Evolutionary conservation across 768 basidiomycete genomes (phyloP).

Genomic region (Boletus subcaerulescens): DNA sequence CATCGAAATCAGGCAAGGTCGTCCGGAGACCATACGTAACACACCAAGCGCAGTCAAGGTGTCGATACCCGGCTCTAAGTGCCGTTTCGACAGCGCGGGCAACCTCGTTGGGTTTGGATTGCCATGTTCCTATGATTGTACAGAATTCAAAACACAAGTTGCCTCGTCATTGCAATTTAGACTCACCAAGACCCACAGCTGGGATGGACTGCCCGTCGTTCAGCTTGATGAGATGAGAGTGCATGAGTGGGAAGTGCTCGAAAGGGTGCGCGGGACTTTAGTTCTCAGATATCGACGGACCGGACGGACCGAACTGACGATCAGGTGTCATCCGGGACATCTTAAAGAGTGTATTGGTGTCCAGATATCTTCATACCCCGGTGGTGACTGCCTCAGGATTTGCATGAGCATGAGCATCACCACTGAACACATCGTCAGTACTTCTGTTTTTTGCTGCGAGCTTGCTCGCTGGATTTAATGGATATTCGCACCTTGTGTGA

Average conservation of each 20-base stretch:
- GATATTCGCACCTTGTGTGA: not conserved
- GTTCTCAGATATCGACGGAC: conserved; percentile 9
- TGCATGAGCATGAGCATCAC: not conserved
- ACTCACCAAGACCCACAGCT: conserved; percentile 54
- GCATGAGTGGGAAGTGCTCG: conserved; percentile 23
- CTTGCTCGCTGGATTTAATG: not conserved
- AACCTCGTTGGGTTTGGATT: conserved; percentile 72
- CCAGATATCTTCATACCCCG: not conserved
- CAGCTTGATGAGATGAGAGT: conserved; percentile 51
- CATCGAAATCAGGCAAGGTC: conserved; percentile 10
- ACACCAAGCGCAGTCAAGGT: conserved; percentile 67
- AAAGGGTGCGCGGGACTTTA: conserved; percentile 1
- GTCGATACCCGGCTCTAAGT: conserved; percentile 74
- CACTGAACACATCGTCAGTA: not conserved
- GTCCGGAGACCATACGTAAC: conserved; percentile 3
- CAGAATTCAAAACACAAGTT: not conserved
- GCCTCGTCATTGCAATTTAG: conserved; percentile 21
- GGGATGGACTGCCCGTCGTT: conserved; percentile 60
- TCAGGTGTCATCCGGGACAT: not conserved
- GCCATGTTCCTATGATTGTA: conserved; percentile 66
- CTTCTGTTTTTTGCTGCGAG: not conserved
- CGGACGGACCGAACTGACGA: conserved; percentile 17
- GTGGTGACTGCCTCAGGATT: not conserved
- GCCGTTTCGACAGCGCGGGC: conserved; percentile 68
- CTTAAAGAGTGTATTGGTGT: not conserved